Evolutionary conservation across 352 stramenopile genomes (phyloP), one percentile per base, ranked within the genome.

Genomic region (Phytophthora sp.): DNA sequence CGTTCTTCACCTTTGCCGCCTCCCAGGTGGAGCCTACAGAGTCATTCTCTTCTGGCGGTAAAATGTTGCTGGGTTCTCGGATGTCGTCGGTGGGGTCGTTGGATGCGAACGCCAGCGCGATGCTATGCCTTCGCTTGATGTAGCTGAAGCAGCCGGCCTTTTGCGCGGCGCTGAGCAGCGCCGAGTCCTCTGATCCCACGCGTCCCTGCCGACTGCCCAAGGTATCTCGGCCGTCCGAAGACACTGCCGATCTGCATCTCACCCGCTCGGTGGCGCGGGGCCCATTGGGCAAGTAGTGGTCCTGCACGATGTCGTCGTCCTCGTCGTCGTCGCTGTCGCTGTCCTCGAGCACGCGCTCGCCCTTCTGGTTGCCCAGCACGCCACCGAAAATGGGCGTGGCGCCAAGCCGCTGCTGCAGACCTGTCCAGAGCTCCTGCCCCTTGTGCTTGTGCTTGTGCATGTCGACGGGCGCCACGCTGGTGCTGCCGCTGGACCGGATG

Each of bases 101-200:
- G 9, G 82, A 86, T 34, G 86, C 79, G 45, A 95, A 95, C 5
- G 81, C 83, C 23, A 91, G 60, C 2, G 86, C 86, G 34, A 89
- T 84, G 49, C 72, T 84, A 53, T 95, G 81, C 21, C 86, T 67
- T 13, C 79, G 69, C 51, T 92, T 87, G 42, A 95, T 95, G 74
- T 95, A 92, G 54, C 79, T 76, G 60, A 91, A 93, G 58, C 86
- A 95, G 5, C 84, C 83, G n/a, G 74, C 75, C 45, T 93, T 92
- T 61, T 95, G 84, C n/a, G 75, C 80, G 3, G 45, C 65, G 38
- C 74, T 88, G 7, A 92, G 69, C 53, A 68, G 51, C 35, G 50
- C 56, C 21, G 46, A 43, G 45, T 66, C 51, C 21, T 65, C 60
- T 1, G 31, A 26, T 5, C 12, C n/a, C 18, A 28, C 37, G 12